Conservation (phyloP, 164 flowering plant genomes). For the Tinospora cordifolia region DNA sequence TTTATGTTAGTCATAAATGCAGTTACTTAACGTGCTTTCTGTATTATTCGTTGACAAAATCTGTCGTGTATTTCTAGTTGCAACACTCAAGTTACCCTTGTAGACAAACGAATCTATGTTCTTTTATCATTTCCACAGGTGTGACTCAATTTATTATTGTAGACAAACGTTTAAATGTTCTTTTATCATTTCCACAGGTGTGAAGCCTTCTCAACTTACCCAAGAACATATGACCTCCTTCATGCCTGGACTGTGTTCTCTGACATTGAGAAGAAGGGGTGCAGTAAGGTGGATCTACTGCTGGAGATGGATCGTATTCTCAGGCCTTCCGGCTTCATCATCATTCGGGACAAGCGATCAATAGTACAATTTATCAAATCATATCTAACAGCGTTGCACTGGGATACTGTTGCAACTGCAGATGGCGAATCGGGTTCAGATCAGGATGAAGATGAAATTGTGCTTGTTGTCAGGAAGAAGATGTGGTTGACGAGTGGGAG, state of each 20-base stretch:
- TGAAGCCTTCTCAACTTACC: constrained; percentile 28
- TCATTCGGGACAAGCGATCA: constrained; percentile 51
- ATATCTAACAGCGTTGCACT: constrained; percentile 56
- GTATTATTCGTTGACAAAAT: too few species aligned
- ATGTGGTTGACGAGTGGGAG: constrained; percentile 46
- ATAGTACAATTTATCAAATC: constrained; percentile 59
- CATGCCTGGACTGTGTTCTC: constrained; percentile 80
- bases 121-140: constrained; percentile 11
- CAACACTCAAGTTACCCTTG: not conserved
- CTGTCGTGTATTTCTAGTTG: too few species aligned
- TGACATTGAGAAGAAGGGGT: constrained; percentile 65
- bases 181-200: constrained; percentile 13
- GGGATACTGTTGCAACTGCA: constrained; percentile 54
- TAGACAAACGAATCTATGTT: not conserved
- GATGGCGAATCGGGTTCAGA: constrained; percentile 36
- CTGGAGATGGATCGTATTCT: constrained; percentile 82
- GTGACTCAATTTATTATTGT: not conserved
- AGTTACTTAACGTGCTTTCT: too few species aligned
- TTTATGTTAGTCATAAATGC: too few species aligned
- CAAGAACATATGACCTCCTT: constrained; percentile 78
- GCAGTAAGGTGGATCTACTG: constrained; percentile 67
- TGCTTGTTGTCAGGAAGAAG: constrained; percentile 62
- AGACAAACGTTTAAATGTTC: not conserved
- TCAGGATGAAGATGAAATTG: constrained; percentile 44
- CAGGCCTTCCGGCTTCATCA: constrained; percentile 73